Evolutionary conservation across 2,329 filamentous ascomycete genomes (phyloP).

Genomic region (Ceratocystis albifundus): DNA sequence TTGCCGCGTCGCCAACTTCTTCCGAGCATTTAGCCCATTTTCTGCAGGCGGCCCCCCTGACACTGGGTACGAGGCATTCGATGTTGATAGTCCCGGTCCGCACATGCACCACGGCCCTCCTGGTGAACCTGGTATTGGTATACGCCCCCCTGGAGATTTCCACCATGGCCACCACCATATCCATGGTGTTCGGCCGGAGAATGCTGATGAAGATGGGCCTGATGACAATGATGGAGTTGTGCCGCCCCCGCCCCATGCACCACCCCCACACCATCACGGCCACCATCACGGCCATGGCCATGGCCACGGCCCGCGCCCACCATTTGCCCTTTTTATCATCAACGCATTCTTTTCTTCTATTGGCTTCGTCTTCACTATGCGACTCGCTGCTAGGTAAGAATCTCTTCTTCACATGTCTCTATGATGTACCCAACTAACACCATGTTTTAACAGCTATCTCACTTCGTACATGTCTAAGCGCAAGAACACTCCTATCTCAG

Average conservation of each 20-base stretch:
- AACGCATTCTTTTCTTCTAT: slow-evolving; percentile 17
- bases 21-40: not conserved
- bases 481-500: not conserved
- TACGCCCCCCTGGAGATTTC: slow-evolving; percentile 18
- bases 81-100: slow-evolving; percentile 1
- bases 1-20: slow-evolving; percentile 5
- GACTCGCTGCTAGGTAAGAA: slow-evolving; percentile 15
- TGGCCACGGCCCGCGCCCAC: not conserved
- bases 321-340: slow-evolving; percentile 10
- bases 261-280: slow-evolving; percentile 6
- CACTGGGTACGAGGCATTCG: not conserved
- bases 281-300: not conserved
- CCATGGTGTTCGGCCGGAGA: not conserved
- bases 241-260: slow-evolving; percentile 6
- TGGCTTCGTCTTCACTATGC: slow-evolving; percentile 14
- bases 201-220: not conserved
- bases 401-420: no score
- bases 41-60: not conserved
- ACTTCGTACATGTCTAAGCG: not conserved
- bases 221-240: slow-evolving; percentile 2
- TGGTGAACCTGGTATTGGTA: slow-evolving; percentile 18
- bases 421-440: slow-evolving; percentile 2
- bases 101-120: slow-evolving; percentile 18
- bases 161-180: slow-evolving; percentile 10
- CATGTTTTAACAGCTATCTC: not conserved